Evolutionary conservation across 2,329 filamentous ascomycete genomes (phyloP).

Genomic region (Westerdykella aurantiaca): DNA sequence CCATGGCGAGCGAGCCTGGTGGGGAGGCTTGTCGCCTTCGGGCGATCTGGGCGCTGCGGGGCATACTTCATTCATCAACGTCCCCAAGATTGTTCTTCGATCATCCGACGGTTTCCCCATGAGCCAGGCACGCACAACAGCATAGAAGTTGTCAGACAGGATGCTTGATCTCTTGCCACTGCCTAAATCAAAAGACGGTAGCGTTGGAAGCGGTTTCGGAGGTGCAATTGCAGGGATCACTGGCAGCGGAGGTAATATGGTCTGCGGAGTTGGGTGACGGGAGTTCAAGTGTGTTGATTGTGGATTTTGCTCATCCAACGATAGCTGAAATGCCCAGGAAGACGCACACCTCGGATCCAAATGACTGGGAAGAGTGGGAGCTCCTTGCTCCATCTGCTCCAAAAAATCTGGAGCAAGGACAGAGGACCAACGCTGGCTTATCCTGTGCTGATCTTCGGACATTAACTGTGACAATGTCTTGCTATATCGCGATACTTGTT

Average conservation of each 20-base stretch:
- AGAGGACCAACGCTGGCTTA: conserved; percentile 8
- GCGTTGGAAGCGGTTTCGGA: too few species aligned
- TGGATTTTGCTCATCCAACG: background rate
- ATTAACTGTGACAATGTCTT: conserved; percentile 6
- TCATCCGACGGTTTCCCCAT: background rate
- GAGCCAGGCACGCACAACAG: background rate
- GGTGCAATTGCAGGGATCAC: too few species aligned
- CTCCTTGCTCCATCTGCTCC: too few species aligned
- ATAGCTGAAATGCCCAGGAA: background rate
- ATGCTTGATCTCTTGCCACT: too few species aligned
- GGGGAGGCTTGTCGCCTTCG: too few species aligned
- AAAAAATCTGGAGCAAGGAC: too few species aligned
- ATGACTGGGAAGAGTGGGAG: too few species aligned
- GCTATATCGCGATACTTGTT: conserved; percentile 7
- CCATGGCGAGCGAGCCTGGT: too few species aligned
- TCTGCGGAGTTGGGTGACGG: too few species aligned
- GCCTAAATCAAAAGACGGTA: too few species aligned
- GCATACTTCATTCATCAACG: background rate
- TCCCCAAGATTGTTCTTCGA: background rate
- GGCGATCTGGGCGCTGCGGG: too few species aligned
- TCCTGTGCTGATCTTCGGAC: conserved; percentile 6
- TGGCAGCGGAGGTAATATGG: too few species aligned
- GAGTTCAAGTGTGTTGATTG: background rate
- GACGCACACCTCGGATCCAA: background rate
- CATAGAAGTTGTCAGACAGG: background rate